Base-by-base conservation (phyloP, 73 alveolate species). In the Tetrahymena borealis region DNA sequence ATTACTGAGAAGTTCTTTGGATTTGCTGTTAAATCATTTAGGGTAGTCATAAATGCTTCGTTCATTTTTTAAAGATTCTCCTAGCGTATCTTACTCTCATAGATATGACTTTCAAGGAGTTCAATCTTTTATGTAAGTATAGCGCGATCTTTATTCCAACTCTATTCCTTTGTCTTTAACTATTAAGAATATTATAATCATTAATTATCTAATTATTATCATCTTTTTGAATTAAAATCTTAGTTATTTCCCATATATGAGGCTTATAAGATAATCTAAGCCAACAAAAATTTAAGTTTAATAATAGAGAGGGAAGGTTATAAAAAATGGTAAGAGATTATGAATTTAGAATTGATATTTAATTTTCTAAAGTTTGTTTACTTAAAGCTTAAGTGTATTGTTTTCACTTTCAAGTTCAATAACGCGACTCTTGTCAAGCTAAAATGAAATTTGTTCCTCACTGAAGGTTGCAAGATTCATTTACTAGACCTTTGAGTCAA, bases 91-190 rank as follows among this genome's bases (percentile, higher is more conserved):
- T 60, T 60, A 16, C 85, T 60, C 35, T 60, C 85, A 60, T 60
- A 28, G 28, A 60, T 60, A 60, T 60, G 85, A 35, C 85, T 60
- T 28, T 60, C 85, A 18, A 60, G 85, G 6, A 60, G 28, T 20
- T 60, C 85, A 24, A 60, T 60, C 85, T 60, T 60, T 18, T 60
- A 60, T 10, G 85, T 60, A 20, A 60, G 85, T 2, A 60, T 60
- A n/a, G 85, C 85, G 85, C 85, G 85, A 60, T 60, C 85, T 60
- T 60, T 60, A 60, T 60, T 60, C 85, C 85, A 60, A 60, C 85
- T 60, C 31, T 60, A 28, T 28, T 60, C 85, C 85, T 60, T 60
- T 0, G 38, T 60, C 85, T 60, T 60, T 35, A 60, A 4, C 85
- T 60, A 60, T 24, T 60, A 24, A 60, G 28, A 18, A 60, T n/a